Base-by-base conservation (phyloP, 1,284 basidiomycete genomes). In the Ganoderma lingzhi region DNA sequence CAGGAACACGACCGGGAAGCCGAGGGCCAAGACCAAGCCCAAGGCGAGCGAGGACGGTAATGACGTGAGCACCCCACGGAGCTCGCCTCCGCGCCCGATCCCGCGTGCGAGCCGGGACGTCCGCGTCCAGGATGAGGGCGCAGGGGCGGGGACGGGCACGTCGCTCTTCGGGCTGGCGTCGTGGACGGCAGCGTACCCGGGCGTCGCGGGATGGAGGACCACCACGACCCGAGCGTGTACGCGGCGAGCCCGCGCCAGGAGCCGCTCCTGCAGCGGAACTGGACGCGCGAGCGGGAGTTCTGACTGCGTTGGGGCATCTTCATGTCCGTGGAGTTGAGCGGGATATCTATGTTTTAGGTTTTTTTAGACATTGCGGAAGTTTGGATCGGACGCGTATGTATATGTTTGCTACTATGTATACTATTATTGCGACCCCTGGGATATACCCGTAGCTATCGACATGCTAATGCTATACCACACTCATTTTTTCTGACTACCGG, bases 151-250 rank as follows among this genome's bases (percentile, higher is more conserved):
- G 8, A 17, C 45, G 65, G 65, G 61, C 35, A 59, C 70, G 58
- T 53, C 71, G 35, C 67, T 79, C 28, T 74, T 79, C 62, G 76
- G 75, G 10, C 67, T 73, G 19, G 64, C 75, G 39, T 75, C 74
- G 63, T 69, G 79, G 65, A 71, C 79, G 3, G 75, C 76, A 28
- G 78, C 77, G 76, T 76, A 76, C n/a, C 72, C 75, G 19, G 71
- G 76, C 17, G 68, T 70, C 30, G 72, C 4, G 35, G 35, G 48
- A 51, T 51, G 48, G 48, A 28, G 48, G 48, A 74, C 61, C 70
- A 71, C 9, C 35, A 64, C n/a, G 68, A 67, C n/a, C 58, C 63
- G 32, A 64, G 53, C 30, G 30, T 56, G 53, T 72, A 68, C 64
- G 67, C 62, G 17, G 68, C 67, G 1, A 78, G 73, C 35, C 74